Evolutionary conservation across 164 flowering plant genomes (phyloP), one percentile per base, ranked within the genome.

Genomic region (Vitis rotundifolia): DNA sequence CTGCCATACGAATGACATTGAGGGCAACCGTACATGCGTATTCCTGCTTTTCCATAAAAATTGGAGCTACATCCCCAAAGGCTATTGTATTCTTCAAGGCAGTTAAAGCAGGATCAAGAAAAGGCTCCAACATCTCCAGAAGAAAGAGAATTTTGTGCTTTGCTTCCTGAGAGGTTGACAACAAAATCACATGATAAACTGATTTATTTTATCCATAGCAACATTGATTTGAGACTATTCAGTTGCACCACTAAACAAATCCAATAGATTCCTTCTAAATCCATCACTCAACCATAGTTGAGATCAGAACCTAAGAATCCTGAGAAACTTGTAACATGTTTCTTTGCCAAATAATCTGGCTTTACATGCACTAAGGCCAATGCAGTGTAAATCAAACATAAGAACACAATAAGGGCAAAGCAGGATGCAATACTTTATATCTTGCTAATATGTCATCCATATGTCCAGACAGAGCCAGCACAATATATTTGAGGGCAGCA

Each of bases 121-220:
- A 93, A 52, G 89, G 91, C 72, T 90, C 98, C 8, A 93, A 81
- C 95, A 93, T 86, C 85, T 93, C 97, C 73, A 93, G 69, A 66
- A 93, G 91, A 83, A 93, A 93, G 59, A 93, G 89, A 75, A 91
- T 72, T 66, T 70, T 86, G 74, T 87, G 89, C 80, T 89, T 93
- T 28, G 79, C 90, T 69, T 88, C 92, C 97, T 91, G 87, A 74
- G 73, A 81, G 22, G 49, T 26, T 49, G 31, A 49, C 55, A 19
- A 48, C 50, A 10, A 49, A 18, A 1, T 15, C 19, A 19, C 55
- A 22, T 9, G 54, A 15, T 16, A 49, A 48, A 14, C 18, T 19
- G 49, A 48, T 11, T 7, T 19, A 63, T 48, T 15, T n/a, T 16
- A 44, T 18, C 13, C 54, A 63, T 60, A 13, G 5, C 8, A n/a